Conservation (phyloP, 2,329 filamentous ascomycete genomes). For the Sordariomycetes sp. region DNA sequence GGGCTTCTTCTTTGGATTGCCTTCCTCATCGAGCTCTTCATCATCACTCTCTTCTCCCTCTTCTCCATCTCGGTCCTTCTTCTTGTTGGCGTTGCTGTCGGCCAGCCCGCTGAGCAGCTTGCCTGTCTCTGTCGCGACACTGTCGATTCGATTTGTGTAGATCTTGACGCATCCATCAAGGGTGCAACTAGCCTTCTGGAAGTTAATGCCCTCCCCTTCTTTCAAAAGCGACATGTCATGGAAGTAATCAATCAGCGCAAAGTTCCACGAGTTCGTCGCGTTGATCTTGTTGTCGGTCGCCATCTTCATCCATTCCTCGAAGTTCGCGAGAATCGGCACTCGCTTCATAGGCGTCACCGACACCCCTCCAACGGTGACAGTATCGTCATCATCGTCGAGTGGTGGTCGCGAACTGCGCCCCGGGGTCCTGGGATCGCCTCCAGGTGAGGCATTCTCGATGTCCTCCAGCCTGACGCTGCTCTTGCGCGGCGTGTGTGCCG, state of each 20-base stretch:
- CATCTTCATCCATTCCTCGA: constrained; percentile 99
- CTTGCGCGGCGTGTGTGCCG: constrained; percentile 57
- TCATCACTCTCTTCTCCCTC: constrained; percentile 61
- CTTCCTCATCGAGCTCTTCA: constrained; percentile 49
- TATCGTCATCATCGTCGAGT: constrained; percentile 42
- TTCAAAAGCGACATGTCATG: constrained; percentile 97
- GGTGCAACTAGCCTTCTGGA: constrained; percentile 96
- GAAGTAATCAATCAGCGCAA: constrained; percentile 99
- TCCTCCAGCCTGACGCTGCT: constrained; percentile 49
- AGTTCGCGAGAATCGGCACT: constrained; percentile 91
- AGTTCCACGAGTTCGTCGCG: constrained; percentile 97
- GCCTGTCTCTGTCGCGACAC: constrained; percentile 93
- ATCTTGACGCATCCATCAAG: constrained; percentile 98
- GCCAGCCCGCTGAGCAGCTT: constrained; percentile 90
- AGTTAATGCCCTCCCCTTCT: constrained; percentile 95
- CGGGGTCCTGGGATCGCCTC: constrained; percentile 46
- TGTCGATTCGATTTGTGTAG: constrained; percentile 96
- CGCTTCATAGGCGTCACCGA: constrained; percentile 93
- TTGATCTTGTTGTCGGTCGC: constrained; percentile 99
- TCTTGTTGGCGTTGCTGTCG: constrained; percentile 74
- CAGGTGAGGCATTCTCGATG: constrained; percentile 45
- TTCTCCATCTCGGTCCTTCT: constrained; percentile 55
- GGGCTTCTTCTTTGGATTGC: constrained; percentile 49
- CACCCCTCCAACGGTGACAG: constrained; percentile 58
- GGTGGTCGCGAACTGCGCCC: constrained; percentile 24